Evolutionary conservation across 306 rosid genomes (phyloP), one percentile per base, ranked within the genome.

Genomic region (Vigna mungo): DNA sequence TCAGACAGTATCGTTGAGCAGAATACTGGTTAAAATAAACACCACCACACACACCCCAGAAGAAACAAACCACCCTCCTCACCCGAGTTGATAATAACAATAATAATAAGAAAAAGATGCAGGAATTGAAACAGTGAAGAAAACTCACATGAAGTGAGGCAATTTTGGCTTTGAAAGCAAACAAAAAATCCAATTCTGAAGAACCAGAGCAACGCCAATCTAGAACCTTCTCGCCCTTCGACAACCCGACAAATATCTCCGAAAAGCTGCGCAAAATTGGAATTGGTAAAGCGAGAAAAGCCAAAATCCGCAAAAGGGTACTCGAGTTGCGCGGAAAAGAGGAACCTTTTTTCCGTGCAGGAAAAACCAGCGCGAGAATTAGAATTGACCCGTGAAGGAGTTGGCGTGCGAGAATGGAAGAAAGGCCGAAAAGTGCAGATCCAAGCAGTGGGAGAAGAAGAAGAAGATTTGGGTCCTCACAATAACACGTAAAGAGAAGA

Each of bases 341-440:
- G 8, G 14, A 16, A 77, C 25, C 71, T 77, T 77, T 71, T 25
- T 53, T 30, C 0, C 44, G 37, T 23, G 48, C 20, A 2, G 39
- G 53, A 13, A 46, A 54, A 53, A 14, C 13, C 37, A 12, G n/a
- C 21, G 14, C 70, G 30, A 10, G 54, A 78, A 71, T 77, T 66
- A 75, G 71, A 34, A 64, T 64, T 77, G 71, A 82, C 75, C 71
- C 64, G 9, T 10, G 61, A 69, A 7, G 52, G 67, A 68, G 77
- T 27, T 76, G 12, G 75, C 37, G 81, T 12, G 18, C 18, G 65
- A 48, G 39, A 82, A 82, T 9, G 82, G 72, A 82, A 64, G 63
- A 13, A 58, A 58, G 67, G 32, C 43, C 55, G 1, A 11, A 82
- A 78, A 77, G 65, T 21, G 76, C 76, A 82, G 85, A 82, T 82